These are phyloP conservation scores for Pichia sp. DNA, from an alignment of 1,139 yeast genomes.

Conservation along the genomic window DNA sequence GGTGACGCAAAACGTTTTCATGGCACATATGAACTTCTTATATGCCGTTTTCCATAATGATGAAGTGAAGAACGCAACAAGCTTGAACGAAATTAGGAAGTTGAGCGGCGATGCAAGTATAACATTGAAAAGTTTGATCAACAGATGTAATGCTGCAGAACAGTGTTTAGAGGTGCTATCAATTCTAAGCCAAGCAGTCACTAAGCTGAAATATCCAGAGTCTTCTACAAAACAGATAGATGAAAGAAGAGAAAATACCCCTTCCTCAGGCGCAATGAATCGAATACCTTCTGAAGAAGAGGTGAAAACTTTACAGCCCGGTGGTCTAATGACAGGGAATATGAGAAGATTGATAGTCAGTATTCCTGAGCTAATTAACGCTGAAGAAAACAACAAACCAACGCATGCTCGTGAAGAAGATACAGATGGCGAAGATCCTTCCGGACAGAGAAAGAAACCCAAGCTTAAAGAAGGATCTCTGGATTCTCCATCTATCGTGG, in stretches of 20 bases:
- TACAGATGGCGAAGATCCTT: background rate
- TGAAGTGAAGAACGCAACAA: constrained; percentile 45
- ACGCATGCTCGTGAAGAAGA: background rate
- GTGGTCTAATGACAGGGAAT: constrained; percentile 39
- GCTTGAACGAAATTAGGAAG: constrained; percentile 50
- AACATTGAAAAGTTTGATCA: constrained; percentile 58
- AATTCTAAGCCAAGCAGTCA: constrained; percentile 65
- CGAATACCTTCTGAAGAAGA: constrained; percentile 31
- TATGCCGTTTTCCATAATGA: constrained; percentile 70
- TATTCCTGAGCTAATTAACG: constrained; percentile 24
- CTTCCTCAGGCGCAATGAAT: constrained; percentile 15
- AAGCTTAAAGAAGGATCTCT: background rate
- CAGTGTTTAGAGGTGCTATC: constrained; percentile 70
- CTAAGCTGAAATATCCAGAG: constrained; percentile 51
- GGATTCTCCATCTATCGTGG: background rate
- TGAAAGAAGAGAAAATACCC: constrained; percentile 9
- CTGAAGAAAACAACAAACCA: constrained; percentile 8
- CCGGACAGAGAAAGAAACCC: constrained; percentile 5
- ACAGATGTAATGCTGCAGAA: constrained; percentile 74
- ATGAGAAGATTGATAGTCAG: constrained; percentile 39
- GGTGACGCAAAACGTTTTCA: constrained; percentile 80
- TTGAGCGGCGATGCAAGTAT: constrained; percentile 55
- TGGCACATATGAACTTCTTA: constrained; percentile 83
- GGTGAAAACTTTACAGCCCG: constrained; percentile 33
- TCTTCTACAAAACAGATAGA: constrained; percentile 6